These are phyloP conservation scores for Tolypocladium ophioglossoides DNA, from an alignment of 2,329 filamentous ascomycete genomes.

Conservation along the genomic window DNA sequence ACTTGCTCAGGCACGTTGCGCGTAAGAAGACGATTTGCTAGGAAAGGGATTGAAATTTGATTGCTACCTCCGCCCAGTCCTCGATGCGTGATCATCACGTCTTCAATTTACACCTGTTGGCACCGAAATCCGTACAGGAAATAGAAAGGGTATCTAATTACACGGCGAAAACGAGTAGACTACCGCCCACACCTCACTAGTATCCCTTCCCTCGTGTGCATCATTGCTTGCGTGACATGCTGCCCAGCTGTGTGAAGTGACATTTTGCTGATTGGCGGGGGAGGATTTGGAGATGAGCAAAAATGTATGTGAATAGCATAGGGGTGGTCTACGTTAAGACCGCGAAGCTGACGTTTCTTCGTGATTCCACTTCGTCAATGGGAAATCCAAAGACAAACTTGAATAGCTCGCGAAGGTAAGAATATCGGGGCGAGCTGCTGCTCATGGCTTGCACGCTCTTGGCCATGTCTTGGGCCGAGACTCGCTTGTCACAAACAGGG, in stretches of 20 bases:
- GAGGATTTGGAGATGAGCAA: neutral
- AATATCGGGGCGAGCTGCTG: constrained; percentile 55
- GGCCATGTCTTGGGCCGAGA: constrained; percentile 65
- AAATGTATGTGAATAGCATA: neutral
- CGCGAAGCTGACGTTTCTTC: constrained; percentile 53
- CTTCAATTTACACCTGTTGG: neutral
- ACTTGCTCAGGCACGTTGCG: neutral
- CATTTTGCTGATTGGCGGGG: neutral
- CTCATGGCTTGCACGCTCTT: constrained; percentile 71
- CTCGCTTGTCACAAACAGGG: constrained; percentile 45
- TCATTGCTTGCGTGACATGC: neutral
- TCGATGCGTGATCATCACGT: neutral
- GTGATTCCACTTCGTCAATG: constrained; percentile 62
- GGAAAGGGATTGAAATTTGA: neutral
- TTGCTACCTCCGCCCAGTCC: neutral
- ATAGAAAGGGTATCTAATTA: constrained; percentile 17
- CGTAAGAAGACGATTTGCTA: neutral
- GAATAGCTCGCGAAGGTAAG: constrained; percentile 74
- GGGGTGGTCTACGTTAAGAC: constrained; percentile 26
- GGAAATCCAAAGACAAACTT: constrained; percentile 76
- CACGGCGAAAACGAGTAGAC: constrained; percentile 12
- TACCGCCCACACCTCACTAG: neutral
- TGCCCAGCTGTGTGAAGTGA: too few relatives aligned
- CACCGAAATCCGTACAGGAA: neutral
- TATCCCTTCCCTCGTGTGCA: neutral